Conservation (phyloP, 2,329 filamentous ascomycete species). For the Talaromyces marneffei region DNA sequence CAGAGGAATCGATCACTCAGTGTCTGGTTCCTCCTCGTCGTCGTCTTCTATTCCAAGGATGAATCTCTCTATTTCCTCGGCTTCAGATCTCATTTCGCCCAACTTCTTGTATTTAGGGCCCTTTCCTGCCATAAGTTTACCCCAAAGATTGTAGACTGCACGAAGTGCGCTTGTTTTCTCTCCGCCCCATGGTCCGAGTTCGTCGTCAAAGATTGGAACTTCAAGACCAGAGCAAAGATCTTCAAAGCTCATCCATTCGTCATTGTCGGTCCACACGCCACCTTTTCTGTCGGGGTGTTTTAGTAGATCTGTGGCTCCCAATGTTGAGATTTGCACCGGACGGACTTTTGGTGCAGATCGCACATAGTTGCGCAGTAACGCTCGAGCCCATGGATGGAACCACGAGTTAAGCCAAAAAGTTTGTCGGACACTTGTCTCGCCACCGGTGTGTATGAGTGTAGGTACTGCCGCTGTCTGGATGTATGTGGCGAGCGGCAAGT, state of each 20-base stretch:
- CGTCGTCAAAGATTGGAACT: slow-evolving; percentile 45
- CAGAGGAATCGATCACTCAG: background rate
- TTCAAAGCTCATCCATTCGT: slow-evolving; percentile 45
- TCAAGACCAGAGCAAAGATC: slow-evolving; percentile 45
- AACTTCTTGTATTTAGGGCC: slow-evolving; percentile 19
- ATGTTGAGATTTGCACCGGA: slow-evolving; percentile 39
- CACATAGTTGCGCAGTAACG: slow-evolving; percentile 46
- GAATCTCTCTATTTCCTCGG: slow-evolving; percentile 12
- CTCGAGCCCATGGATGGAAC: slow-evolving; percentile 45
- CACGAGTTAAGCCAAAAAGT: slow-evolving; percentile 45
- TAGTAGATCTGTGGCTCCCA: slow-evolving; percentile 45
- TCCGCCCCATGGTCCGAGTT: slow-evolving; percentile 37
- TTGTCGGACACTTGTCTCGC: slow-evolving; percentile 27
- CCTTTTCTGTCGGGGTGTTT: slow-evolving; percentile 48
- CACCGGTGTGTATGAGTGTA: slow-evolving; percentile 39
- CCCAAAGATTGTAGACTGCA: slow-evolving; percentile 37
- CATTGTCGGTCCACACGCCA: slow-evolving; percentile 49
- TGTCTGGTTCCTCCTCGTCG: slow-evolving; percentile 9
- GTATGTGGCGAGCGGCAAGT: slow-evolving; percentile 44
- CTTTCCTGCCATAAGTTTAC: slow-evolving; percentile 33
- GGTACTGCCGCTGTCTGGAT: slow-evolving; percentile 44
- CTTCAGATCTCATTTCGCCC: slow-evolving; percentile 13
- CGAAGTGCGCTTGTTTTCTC: slow-evolving; percentile 28
- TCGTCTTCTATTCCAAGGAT: slow-evolving; percentile 14
- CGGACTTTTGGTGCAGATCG: slow-evolving; percentile 38